phyloP scores from a whole-genome alignment of 306 rosid species.

The Vigna angularis region DNA sequence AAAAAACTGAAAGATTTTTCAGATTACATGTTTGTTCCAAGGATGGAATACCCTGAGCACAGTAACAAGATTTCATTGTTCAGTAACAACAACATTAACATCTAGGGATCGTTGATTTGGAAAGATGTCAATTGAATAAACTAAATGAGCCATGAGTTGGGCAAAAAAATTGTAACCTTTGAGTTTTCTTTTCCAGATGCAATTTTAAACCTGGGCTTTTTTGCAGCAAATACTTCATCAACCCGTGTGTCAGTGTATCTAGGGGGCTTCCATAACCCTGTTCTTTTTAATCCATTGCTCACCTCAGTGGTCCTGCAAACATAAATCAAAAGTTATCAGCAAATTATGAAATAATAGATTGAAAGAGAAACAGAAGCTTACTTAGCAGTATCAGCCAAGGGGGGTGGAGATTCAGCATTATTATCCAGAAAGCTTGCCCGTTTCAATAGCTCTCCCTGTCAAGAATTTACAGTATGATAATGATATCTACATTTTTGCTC shows the following conservation, averaged over 20 bases:
- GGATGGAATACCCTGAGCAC: conserved; percentile 63
- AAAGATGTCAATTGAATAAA: background rate
- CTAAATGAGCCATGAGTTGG: background rate
- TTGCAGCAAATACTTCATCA: conserved; percentile 76
- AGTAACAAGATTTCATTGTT: conserved; percentile 35
- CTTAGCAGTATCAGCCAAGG: conserved; percentile 37
- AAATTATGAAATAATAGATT: conserved; percentile 20
- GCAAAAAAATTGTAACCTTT: conserved; percentile 60
- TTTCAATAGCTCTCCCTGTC: conserved; percentile 58
- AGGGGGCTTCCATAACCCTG: conserved; percentile 56
- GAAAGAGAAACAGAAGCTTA: conserved; percentile 39
- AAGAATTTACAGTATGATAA: conserved; percentile 19
- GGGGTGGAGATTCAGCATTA: conserved; percentile 39
- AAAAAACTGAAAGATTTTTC: conserved; percentile 58
- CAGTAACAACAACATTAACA: conserved; percentile 25
- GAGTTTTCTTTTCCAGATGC: conserved; percentile 72
- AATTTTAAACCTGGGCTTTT: conserved; percentile 55
- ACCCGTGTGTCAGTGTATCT: conserved; percentile 69
- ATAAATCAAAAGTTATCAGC: conserved; percentile 39
- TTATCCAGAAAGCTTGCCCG: conserved; percentile 39
- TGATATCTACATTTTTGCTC: background rate
- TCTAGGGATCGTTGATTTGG: conserved; percentile 23
- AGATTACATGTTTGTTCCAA: conserved; percentile 58
- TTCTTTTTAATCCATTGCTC: conserved; percentile 56
- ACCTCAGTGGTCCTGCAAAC: conserved; percentile 45